A percentile compares a stretch with the other conserved stretches of the same genome.
Conservation (phyloP, 2,329 filamentous ascomycete genomes). For the Aspergillus luchuensis region DNA sequence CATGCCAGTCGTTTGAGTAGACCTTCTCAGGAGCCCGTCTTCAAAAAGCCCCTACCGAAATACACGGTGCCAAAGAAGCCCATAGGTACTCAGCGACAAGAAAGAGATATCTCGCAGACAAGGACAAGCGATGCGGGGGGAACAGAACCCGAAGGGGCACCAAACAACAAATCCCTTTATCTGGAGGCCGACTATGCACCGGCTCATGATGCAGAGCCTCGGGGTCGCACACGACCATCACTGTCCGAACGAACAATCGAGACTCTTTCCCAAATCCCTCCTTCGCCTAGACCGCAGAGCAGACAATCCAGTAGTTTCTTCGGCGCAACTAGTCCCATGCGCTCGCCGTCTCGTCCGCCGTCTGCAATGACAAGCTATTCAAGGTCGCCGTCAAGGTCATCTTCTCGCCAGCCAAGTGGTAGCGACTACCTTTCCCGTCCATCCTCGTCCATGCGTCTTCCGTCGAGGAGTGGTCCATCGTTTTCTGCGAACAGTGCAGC, state of each 20-base stretch:
- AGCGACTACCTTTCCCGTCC: slow-evolving; percentile 51
- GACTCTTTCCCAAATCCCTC: slow-evolving; percentile 74
- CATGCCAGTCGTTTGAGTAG: slow-evolving; percentile 40
- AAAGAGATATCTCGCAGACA: slow-evolving; percentile 25
- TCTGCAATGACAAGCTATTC: slow-evolving; percentile 57
- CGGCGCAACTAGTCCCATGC: slow-evolving; percentile 61
- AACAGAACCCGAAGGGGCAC: slow-evolving; percentile 16
- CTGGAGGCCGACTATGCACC: slow-evolving; percentile 21
- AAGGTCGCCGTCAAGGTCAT: slow-evolving; percentile 44
- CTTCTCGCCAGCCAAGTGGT: slow-evolving; percentile 55
- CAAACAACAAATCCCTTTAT: slow-evolving; percentile 12
- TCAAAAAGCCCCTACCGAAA: slow-evolving; percentile 37
- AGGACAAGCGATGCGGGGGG: slow-evolving; percentile 23
- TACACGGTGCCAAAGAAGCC: slow-evolving; percentile 29
- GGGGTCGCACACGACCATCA: slow-evolving; percentile 36
- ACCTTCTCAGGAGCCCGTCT: slow-evolving; percentile 42
- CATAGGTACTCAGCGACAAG: slow-evolving; percentile 19
- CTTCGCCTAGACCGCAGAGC: slow-evolving; percentile 70
- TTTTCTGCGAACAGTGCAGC: slow-evolving; percentile 23
- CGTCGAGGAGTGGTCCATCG: slow-evolving; percentile 36
- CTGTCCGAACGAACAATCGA: slow-evolving; percentile 83
- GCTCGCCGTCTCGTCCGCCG: slow-evolving; percentile 64
- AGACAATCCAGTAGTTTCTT: slow-evolving; percentile 74
- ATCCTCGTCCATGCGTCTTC: slow-evolving; percentile 35
- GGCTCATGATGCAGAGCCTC: slow-evolving; percentile 23